A percentile compares a stretch with the other conserved stretches of the same genome.
Evolutionary conservation across 495 filamentous ascomycete species (phyloP).

Genomic region (Hypoxylon perforatum): DNA sequence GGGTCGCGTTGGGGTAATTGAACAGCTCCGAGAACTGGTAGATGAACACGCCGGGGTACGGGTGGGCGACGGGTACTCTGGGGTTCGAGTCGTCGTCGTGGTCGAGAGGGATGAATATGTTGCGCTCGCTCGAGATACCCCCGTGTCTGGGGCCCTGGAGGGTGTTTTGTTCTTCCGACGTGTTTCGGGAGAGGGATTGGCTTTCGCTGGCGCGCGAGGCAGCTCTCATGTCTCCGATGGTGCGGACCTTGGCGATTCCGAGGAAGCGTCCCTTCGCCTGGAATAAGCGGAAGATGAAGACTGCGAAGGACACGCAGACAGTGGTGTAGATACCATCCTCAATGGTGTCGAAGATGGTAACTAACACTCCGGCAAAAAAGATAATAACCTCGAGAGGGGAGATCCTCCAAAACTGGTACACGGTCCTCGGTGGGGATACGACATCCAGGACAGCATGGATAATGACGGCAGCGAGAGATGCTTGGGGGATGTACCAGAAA

Average conservation of each 20-base stretch:
- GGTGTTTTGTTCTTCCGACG: slow-evolving; percentile 6
- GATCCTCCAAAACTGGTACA: slow-evolving; percentile 64
- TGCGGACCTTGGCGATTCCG: slow-evolving; percentile 57
- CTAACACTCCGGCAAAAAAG: slow-evolving; percentile 63
- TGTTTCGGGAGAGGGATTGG: slow-evolving; percentile 10
- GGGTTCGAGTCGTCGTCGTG: slow-evolving; percentile 58
- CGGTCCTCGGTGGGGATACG: slow-evolving; percentile 58
- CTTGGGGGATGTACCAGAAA: slow-evolving; percentile 63
- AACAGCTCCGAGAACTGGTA: slow-evolving; percentile 64
- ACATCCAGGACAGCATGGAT: slow-evolving; percentile 65
- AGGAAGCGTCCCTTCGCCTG: slow-evolving; percentile 38
- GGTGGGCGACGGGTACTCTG: slow-evolving; percentile 48
- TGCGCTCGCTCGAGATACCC: slow-evolving; percentile 36
- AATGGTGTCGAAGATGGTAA: slow-evolving; percentile 62
- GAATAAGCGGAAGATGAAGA: slow-evolving; percentile 54
- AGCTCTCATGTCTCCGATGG: slow-evolving; percentile 51
- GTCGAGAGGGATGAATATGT: slow-evolving; percentile 56
- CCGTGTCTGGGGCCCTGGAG: slow-evolving; percentile 7
- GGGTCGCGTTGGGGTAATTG: slow-evolving; percentile 63
- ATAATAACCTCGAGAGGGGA: slow-evolving; percentile 63
- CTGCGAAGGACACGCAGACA: slow-evolving; percentile 52
- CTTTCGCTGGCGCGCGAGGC: slow-evolving; percentile 33
- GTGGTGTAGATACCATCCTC: slow-evolving; percentile 66
- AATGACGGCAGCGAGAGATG: slow-evolving; percentile 59
- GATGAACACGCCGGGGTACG: slow-evolving; percentile 62